A percentile compares a stretch with the other conserved stretches of the same genome.
phyloP scores from a whole-genome alignment of 352 stramenopile genomes.

The Globisporangium heterothallicum region DNA sequence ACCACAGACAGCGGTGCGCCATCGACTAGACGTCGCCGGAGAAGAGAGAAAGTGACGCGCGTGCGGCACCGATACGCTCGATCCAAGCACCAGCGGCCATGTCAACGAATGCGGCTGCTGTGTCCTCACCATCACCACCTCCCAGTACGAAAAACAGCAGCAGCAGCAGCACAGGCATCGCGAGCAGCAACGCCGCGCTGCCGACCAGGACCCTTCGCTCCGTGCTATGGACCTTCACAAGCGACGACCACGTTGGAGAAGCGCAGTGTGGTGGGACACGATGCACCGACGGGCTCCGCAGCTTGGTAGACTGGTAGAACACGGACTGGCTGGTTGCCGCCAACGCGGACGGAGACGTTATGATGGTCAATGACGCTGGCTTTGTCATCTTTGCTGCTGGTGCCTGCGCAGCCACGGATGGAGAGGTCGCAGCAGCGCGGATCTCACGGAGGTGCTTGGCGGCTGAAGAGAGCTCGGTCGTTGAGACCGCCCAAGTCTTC shows the following conservation, averaged over 20 bases:
- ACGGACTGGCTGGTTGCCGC: background rate
- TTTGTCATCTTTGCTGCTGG: background rate
- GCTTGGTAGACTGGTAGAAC: conserved; percentile 1
- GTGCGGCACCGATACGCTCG: no score
- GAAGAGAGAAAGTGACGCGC: no score
- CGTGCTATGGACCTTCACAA: background rate
- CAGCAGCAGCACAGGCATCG: conserved; percentile 1
- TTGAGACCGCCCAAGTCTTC: background rate
- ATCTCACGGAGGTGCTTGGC: background rate
- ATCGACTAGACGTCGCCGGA: no score
- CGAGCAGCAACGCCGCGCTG: background rate
- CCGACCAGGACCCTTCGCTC: conserved; percentile 8
- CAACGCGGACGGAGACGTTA: background rate
- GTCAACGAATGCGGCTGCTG: background rate
- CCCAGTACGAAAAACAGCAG: background rate
- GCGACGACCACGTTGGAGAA: background rate
- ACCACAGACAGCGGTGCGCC: no score
- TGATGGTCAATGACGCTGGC: background rate
- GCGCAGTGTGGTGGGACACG: background rate
- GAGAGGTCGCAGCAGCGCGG: background rate
- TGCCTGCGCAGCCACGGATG: no score
- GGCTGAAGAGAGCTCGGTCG: background rate
- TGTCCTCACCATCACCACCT: background rate
- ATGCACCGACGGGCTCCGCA: conserved; percentile 8
- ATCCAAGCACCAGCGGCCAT: background rate